These are phyloP conservation scores for Boletus pseudopeckii DNA, from an alignment of 768 basidiomycete genomes.

Conservation along the genomic window DNA sequence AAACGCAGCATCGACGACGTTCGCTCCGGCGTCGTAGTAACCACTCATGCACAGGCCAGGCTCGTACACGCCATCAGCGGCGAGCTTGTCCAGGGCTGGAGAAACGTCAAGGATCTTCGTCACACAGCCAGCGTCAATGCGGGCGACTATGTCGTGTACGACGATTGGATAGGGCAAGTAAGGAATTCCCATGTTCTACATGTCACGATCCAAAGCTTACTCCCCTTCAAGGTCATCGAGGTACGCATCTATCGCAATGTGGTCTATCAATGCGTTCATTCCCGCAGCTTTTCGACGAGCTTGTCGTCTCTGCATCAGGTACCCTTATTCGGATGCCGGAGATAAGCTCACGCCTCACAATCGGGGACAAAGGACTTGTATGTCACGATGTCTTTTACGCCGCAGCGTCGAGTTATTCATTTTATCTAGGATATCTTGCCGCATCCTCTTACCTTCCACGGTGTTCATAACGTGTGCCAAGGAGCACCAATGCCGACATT, in stretches of 20 bases:
- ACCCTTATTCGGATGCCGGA: slow-evolving; percentile 75
- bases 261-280: slow-evolving; percentile 12
- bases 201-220: slow-evolving; percentile 8
- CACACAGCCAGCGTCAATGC: slow-evolving; percentile 60
- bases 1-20: slow-evolving; percentile 75
- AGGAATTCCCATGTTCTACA: slow-evolving; percentile 22
- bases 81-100: slow-evolving; percentile 61
- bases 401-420: slow-evolving; percentile 1
- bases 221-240: slow-evolving; percentile 61
- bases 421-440: slow-evolving; percentile 62
- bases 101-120: slow-evolving; percentile 53
- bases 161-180: slow-evolving; percentile 91
- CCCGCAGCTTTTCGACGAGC: slow-evolving; percentile 77
- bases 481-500: slow-evolving; percentile 41
- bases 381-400: slow-evolving; percentile 23
- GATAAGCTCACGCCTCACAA: slow-evolving; percentile 66
- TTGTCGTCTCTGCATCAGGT: slow-evolving; percentile 63
- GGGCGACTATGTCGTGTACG: slow-evolving; percentile 77
- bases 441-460: slow-evolving; percentile 44
- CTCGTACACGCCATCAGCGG: slow-evolving; percentile 74
- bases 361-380: slow-evolving; percentile 76
- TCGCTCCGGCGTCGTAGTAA: slow-evolving; percentile 71
- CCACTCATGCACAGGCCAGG: slow-evolving; percentile 57
- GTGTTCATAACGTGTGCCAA: slow-evolving; percentile 44
- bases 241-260: slow-evolving; percentile 38